Evolutionary conservation across 208 protist genomes (phyloP), one percentile per base, ranked within the genome.

Genomic region (Blastocrithidia nonstop): DNA sequence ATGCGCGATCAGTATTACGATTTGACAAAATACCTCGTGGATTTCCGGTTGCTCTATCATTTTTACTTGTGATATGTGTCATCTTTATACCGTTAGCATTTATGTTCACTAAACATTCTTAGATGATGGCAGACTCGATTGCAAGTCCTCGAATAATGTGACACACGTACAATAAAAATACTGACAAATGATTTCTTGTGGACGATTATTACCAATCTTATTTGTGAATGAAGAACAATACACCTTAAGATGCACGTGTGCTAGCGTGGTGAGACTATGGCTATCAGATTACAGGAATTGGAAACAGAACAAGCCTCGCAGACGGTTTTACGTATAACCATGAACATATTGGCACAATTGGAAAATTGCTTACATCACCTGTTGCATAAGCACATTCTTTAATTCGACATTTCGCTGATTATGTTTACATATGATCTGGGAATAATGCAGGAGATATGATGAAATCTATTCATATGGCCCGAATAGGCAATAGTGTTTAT

Each of bases 291-390:
- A 90, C 87, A 1, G 87, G 71, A 27, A 97, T 98, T 71, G 93
- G 80, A 20, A 97, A 97, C 52, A 58, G 96, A 45, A 98, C 88
- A 7, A 74, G 87, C 17, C 61, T 98, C 21, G 95, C 96, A 15
- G 96, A 99, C 67, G 97, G 97, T 61, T 99, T 99, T 88, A 99
- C 96, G 2, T 98, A 96, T 94, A 99, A 99, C 65, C 97, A 97
- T 71, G 90, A 88, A 41, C 96, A 99, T 77, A 99, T 99, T 61
- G 95, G 94, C 21, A 93, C 76, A 29, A 91, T 98, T 40, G 96
- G 96, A 49, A 82, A 89, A 65, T 77, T 81, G 57, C 54, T 91
- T 36, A 76, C 67, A 33, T 66, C 64, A 20, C 67, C 67, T 9
- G 96, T 98, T 42, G 74, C 78, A 40, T 56, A 87, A 15, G 87